These are phyloP conservation scores for Thalassiosira profunda DNA, from an alignment of 108 stramenopile species.

Conservation along the genomic window DNA sequence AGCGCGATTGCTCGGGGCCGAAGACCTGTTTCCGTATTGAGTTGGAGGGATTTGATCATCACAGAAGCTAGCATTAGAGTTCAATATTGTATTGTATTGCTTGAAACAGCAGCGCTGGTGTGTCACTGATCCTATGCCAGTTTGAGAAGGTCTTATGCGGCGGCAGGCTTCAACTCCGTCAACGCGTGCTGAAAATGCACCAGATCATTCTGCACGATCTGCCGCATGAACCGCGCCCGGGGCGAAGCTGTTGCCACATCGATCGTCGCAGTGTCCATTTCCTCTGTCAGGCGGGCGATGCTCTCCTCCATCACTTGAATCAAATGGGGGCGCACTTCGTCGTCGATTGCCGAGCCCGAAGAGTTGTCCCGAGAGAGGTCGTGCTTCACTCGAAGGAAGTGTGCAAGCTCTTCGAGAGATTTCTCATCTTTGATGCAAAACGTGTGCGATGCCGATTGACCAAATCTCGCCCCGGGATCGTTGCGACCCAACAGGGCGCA, in stretches of 20 bases:
- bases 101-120: too few species aligned
- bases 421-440: slow-evolving; percentile 37
- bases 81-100: too few species aligned
- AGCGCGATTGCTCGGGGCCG: slow-evolving; percentile 4
- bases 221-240: neutral
- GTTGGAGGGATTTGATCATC: too few species aligned
- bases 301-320: slow-evolving; percentile 18
- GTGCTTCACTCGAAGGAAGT: slow-evolving; percentile 24
- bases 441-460: slow-evolving; percentile 15
- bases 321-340: slow-evolving; percentile 19
- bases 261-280: neutral
- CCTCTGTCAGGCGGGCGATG: slow-evolving; percentile 28
- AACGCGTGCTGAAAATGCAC: neutral
- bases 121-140: too few species aligned
- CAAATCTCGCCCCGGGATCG: slow-evolving; percentile 26
- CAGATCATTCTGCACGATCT: neutral
- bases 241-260: neutral
- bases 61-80: too few species aligned
- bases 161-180: neutral
- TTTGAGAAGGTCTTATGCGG: too few species aligned
- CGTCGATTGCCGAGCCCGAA: too few species aligned
- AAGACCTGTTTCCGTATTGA: slow-evolving; percentile 38
- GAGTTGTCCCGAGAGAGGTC: neutral
- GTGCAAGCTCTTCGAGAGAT: slow-evolving; percentile 25
- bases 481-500: slow-evolving; percentile 45